phyloP scores from a whole-genome alignment of 352 stramenopile genomes.

The Globisporangium abappressorium region DNA sequence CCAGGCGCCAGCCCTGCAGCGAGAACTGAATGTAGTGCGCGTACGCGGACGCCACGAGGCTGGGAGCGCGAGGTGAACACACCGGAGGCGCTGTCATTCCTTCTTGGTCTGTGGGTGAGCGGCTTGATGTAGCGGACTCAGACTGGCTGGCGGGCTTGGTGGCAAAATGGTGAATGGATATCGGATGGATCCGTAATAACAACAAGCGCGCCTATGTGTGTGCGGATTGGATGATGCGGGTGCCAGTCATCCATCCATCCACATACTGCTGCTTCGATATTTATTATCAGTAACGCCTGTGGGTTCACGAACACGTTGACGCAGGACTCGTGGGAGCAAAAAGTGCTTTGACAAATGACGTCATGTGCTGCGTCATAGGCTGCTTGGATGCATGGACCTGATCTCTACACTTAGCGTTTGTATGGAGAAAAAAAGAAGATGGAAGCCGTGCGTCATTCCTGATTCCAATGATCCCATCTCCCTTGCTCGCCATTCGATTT shows the following conservation, averaged over 20 bases:
- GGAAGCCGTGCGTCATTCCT: background rate
- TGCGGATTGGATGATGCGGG: background rate
- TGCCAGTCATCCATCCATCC: background rate
- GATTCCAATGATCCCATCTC: background rate
- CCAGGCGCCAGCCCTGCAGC: constrained; percentile 12
- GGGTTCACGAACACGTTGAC: background rate
- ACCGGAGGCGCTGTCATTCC: background rate
- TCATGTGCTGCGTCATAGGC: constrained; percentile 4
- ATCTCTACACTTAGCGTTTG: constrained; percentile 1
- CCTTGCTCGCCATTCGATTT: background rate
- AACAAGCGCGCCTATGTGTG: background rate
- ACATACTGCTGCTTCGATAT: background rate
- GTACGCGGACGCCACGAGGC: background rate
- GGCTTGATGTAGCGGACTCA: background rate
- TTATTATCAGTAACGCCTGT: background rate
- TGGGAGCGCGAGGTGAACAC: background rate
- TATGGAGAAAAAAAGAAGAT: constrained; percentile 1
- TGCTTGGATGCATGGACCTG: background rate
- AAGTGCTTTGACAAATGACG: background rate
- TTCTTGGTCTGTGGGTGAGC: background rate
- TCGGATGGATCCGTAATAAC: background rate
- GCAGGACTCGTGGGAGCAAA: background rate
- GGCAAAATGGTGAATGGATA: background rate
- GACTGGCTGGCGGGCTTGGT: background rate
- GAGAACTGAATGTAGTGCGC: constrained; percentile 12